Conservation (phyloP, 129 eudicot genomes). For the Heracleum sosnowskyi region DNA sequence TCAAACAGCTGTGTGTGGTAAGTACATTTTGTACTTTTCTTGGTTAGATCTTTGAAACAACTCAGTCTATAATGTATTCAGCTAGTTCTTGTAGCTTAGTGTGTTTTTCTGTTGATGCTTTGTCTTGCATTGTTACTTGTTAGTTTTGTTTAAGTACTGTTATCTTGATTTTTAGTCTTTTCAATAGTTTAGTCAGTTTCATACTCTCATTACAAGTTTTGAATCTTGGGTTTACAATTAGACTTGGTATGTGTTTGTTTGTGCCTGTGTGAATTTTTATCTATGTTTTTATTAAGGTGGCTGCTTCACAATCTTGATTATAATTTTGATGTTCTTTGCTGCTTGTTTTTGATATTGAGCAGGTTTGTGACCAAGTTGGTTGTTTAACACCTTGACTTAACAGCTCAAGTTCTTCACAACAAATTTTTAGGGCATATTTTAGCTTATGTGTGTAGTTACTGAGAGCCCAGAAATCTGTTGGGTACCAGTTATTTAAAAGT, state of each 20-base stretch:
- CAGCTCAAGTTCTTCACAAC: neutral
- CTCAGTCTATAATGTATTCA: constrained; percentile 2
- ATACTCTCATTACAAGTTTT: neutral
- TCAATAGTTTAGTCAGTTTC: no score
- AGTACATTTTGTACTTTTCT: constrained; percentile 9
- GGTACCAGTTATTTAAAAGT: neutral
- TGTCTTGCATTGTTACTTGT: constrained; percentile 1
- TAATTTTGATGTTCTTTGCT: neutral
- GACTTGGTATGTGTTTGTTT: neutral
- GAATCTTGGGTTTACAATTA: neutral
- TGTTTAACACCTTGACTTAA: neutral
- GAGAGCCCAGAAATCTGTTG: constrained; percentile 4
- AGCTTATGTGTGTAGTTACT: neutral
- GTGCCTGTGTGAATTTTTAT: neutral
- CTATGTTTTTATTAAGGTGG: neutral
- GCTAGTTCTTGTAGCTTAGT: constrained; percentile 1
- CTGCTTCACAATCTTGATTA: neutral
- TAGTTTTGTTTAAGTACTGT: neutral
- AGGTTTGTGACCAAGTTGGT: neutral
- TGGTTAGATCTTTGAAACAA: constrained; percentile 25
- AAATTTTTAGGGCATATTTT: neutral
- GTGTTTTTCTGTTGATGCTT: neutral
- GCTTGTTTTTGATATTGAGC: neutral
- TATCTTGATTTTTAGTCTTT: neutral
- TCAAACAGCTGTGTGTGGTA: constrained; percentile 23